A percentile compares a stretch with the other conserved stretches of the same genome.
Conservation (phyloP, 75 land plant species). For the Chamaecyparis obtusa region DNA sequence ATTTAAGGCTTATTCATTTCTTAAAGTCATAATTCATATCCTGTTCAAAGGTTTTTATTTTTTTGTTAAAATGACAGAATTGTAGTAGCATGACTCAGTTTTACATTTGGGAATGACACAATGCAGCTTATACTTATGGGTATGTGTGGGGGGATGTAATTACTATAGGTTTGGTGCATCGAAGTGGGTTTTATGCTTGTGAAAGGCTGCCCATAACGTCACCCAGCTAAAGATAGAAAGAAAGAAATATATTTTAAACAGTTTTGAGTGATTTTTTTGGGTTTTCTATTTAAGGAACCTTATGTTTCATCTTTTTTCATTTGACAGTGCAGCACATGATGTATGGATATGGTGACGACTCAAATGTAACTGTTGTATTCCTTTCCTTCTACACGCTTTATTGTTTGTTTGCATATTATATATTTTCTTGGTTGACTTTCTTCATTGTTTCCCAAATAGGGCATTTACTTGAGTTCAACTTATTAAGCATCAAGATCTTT, state of each 20-base stretch:
- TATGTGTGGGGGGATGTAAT: neutral
- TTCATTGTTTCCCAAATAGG: no score
- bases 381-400: neutral
- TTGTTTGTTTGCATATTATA: no score
- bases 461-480: no score
- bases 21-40: neutral
- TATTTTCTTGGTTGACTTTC: no score
- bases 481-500: no score
- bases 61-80: neutral
- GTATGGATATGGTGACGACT: constrained; percentile 97
- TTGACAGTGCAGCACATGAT: constrained; percentile 92
- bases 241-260: neutral
- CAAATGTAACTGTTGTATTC: constrained; percentile 56
- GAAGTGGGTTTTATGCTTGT: neutral
- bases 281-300: neutral
- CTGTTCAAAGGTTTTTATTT: neutral
- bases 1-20: no score
- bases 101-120: no score
- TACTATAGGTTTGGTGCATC: neutral
- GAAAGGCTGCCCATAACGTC: neutral
- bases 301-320: neutral
- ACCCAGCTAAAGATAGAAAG: neutral
- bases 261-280: neutral
- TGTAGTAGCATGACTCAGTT: neutral
- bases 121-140: neutral